A percentile compares a stretch with the other conserved stretches of the same genome.
phyloP scores from a whole-genome alignment of 768 basidiomycete genomes.

The Cyclocybe aegerita region DNA sequence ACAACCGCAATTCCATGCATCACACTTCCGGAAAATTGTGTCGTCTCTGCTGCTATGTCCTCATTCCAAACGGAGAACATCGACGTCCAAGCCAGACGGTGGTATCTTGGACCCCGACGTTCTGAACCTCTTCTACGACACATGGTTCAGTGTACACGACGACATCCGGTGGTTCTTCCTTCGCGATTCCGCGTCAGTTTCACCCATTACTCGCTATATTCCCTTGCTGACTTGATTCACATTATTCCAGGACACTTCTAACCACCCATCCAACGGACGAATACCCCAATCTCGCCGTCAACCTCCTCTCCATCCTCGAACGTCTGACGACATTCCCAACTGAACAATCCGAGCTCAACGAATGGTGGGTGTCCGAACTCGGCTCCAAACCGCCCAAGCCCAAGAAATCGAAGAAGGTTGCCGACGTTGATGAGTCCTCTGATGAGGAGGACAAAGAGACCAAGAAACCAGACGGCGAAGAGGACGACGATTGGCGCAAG shows the following conservation, averaged over 20 bases:
- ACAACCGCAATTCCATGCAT: slow-evolving; percentile 66
- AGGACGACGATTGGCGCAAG: slow-evolving; percentile 72
- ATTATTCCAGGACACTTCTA: slow-evolving; percentile 27
- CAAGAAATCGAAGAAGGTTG: slow-evolving; percentile 37
- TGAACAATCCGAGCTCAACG: slow-evolving; percentile 61
- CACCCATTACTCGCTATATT: background rate
- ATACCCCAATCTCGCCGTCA: slow-evolving; percentile 38
- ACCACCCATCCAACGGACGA: slow-evolving; percentile 26
- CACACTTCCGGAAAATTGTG: slow-evolving; percentile 66
- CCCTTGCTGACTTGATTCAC: background rate
- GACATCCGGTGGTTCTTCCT: slow-evolving; percentile 92
- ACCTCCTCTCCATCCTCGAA: slow-evolving; percentile 66
- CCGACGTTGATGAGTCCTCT: slow-evolving; percentile 26
- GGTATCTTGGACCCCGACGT: slow-evolving; percentile 57
- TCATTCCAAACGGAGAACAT: slow-evolving; percentile 34
- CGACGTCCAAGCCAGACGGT: slow-evolving; percentile 24
- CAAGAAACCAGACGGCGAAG: slow-evolving; percentile 28
- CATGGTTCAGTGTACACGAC: slow-evolving; percentile 76
- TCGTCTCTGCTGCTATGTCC: slow-evolving; percentile 63
- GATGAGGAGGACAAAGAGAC: slow-evolving; percentile 34
- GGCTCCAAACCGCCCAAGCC: slow-evolving; percentile 53
- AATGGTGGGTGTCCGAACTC: slow-evolving; percentile 79
- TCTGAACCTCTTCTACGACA: slow-evolving; percentile 59
- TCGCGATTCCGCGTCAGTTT: slow-evolving; percentile 66
- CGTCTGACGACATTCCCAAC: slow-evolving; percentile 74